Percentiles rank a stretch among this genome's conserved stretches.
These are phyloP conservation scores for Penicillium sp. DNA, from an alignment of 2,329 filamentous ascomycete genomes.

Conservation along the genomic window DNA sequence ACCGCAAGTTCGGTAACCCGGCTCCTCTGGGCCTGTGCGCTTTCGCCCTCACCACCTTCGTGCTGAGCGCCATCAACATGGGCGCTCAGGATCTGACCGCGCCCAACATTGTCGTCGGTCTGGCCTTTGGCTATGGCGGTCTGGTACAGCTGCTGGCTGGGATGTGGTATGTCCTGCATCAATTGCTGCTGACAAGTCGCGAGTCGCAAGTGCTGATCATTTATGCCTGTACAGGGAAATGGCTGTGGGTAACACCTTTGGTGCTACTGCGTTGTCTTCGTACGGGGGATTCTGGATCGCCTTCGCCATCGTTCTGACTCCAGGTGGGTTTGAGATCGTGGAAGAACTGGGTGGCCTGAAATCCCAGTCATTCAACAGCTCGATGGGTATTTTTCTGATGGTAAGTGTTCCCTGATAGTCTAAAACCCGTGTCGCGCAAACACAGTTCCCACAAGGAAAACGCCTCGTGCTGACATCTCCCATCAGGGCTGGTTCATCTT, in stretches of 20 bases:
- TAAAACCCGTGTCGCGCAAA: too few species aligned
- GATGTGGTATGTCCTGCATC: conserved; percentile 67
- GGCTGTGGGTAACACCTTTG: conserved; percentile 83
- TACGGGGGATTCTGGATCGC: conserved; percentile 83
- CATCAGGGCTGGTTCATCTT: conserved; percentile 75
- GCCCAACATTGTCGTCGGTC: conserved; percentile 66
- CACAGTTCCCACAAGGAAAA: too few species aligned
- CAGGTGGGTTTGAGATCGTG: conserved; percentile 61
- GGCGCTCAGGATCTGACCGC: conserved; percentile 57
- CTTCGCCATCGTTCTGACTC: conserved; percentile 70
- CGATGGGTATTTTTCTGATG: conserved; percentile 70
- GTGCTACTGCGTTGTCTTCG: conserved; percentile 75
- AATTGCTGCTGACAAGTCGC: background rate
- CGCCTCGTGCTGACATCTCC: background rate
- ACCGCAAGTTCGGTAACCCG: conserved; percentile 73
- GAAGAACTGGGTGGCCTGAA: conserved; percentile 34
- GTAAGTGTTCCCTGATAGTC: conserved; percentile 39
- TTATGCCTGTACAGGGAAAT: conserved; percentile 78
- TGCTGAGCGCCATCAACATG: conserved; percentile 72
- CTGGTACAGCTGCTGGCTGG: conserved; percentile 75
- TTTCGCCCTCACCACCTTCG: conserved; percentile 80
- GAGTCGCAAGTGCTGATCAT: background rate
- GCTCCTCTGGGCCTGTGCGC: conserved; percentile 72
- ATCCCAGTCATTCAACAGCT: conserved; percentile 52
- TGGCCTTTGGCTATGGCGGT: conserved; percentile 73